Evolutionary conservation across 106 monocot species (phyloP).

Genomic region (Xerophyta viscosa): DNA sequence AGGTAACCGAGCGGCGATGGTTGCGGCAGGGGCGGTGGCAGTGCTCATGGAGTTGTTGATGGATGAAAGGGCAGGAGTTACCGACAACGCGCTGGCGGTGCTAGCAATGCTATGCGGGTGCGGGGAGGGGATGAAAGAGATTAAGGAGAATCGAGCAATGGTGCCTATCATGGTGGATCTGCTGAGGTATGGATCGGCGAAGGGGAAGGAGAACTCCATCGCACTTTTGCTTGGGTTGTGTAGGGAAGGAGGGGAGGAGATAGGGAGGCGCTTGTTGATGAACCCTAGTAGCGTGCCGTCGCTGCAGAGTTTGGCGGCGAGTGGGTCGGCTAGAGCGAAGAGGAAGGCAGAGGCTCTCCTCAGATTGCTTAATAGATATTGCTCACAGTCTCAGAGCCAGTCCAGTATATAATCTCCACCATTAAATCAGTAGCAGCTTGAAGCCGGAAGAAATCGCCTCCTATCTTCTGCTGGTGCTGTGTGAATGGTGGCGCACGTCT

Average conservation of each 20-base stretch:
- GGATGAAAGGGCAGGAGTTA: slow-evolving; percentile 36
- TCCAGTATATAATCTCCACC: too few species aligned
- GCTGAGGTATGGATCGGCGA: slow-evolving; percentile 28
- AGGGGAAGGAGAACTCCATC: slow-evolving; percentile 50
- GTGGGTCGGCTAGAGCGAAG: slow-evolving; percentile 28
- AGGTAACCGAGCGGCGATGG: slow-evolving; percentile 5
- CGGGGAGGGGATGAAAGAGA: slow-evolving; percentile 31
- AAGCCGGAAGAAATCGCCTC: too few species aligned
- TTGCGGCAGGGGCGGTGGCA: slow-evolving; percentile 29
- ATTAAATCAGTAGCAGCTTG: too few species aligned
- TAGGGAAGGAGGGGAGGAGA: slow-evolving; percentile 34
- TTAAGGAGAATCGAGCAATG: slow-evolving; percentile 10
- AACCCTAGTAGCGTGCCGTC: slow-evolving; percentile 34
- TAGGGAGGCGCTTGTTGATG: slow-evolving; percentile 34
- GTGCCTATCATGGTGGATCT: slow-evolving; percentile 32
- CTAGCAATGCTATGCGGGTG: slow-evolving; percentile 26
- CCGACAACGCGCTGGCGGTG: slow-evolving; percentile 37
- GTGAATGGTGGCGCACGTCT: too few species aligned
- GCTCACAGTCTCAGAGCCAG: slow-evolving; percentile 19
- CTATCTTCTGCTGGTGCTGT: too few species aligned
- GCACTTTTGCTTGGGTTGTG: slow-evolving; percentile 28
- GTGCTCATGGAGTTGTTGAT: slow-evolving; percentile 29
- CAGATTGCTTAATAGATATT: slow-evolving; percentile 32
- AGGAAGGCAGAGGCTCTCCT: slow-evolving; percentile 45
- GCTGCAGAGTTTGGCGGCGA: slow-evolving; percentile 30